Base-by-base conservation (phyloP, 2,329 filamentous ascomycete species). In the Hansfordia pulvinata region DNA sequence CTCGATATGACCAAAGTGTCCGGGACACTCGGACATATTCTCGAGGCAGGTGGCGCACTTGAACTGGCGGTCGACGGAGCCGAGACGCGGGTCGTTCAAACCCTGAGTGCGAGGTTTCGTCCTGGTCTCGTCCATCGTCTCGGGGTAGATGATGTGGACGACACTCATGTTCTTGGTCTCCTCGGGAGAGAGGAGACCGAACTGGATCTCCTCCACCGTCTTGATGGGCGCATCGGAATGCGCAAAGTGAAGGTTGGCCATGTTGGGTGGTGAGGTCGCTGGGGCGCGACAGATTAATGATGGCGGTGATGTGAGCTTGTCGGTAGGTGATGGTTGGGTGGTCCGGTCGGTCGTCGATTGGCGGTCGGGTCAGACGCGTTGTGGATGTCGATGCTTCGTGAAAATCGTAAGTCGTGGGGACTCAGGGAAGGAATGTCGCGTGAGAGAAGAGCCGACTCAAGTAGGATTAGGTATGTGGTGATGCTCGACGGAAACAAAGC, bases 131-230 rank as follows among this genome's bases (percentile, higher is more conserved):
- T 98, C 90, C 90, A 98, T 94, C 16, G 90, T 96, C 64, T 98
- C 90, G n/a, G 90, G 86, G 51, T 94, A 96, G 53, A 90, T 71
- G 52, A 98, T 88, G 53, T 93, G 83, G 42, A 77, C 81, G 37
- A 96, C 88, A 58, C 86, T 94, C 84, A 96, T 92, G 47, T 80
- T 86, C 66, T 98, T 96, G 58, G 96, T 93, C 64, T 98, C 92
- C 54, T 98, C 90, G 15, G 90, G 90, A 19, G 90, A 93, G 56
- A 98, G 73, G 51, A 98, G 72, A 50, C 90, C 90, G 52, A 98
- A 98, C 66, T 98, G 92, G 46, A 98, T 93, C 69, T 98, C 92
- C 69, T 94, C 79, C 47, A 98, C 86, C 40, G 81, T 93, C 67
- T 90, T 88, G 70, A 96, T 70, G 56, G 86, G 86, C 72, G 82